Base-by-base conservation (phyloP, 352 stramenopile genomes). In the Pythium brassicae region DNA sequence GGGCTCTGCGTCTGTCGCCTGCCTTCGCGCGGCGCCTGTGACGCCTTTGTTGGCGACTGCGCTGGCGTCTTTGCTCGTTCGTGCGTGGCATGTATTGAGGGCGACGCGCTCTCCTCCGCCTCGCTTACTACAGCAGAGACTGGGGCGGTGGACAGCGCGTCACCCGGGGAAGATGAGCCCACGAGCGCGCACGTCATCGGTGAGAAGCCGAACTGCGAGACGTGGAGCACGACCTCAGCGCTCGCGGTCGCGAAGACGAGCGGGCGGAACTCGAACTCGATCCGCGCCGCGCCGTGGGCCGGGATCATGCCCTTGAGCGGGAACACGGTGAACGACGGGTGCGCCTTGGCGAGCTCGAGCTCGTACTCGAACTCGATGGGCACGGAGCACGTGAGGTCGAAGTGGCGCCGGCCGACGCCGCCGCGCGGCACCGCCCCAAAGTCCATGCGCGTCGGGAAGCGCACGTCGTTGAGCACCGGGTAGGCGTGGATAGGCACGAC, bases 281-380 rank as follows among this genome's bases (percentile, higher is more conserved):
- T 84, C 22, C 73, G 59, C 14, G 76, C 75, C 6, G 54, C 44
- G 29, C 86, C 80, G 54, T 87, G 78, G 1, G 87, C 76, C 1
- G 88, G 81, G 49, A 96, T 90, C 5, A 69, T 64, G 12, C 88
- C 86, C 3, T 40, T 56, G 1, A 92, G 50, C 0, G 89, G 89
- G 43, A 88, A 84, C 14, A 97, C 58, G 0, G 67, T 78, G 62
- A 97, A 95, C 22, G 84, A 76, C 15, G 78, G 69, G 52, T 96
- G 84, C 10, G 79, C 53, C 46, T 85, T 76, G 12, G 68, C 59
- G 10, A 96, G 51, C 17, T 68, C 59, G 7, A 97, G 62, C 63
- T 89, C 79, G 51, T 82, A 97, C 68, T 96, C 86, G 49, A 97
- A 96, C 48, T 86, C 76, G 17, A 97, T 87, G 9, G 89, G 89